These are phyloP conservation scores for Trichocladium antarcticum DNA, from an alignment of 495 filamentous ascomycete genomes.

Conservation along the genomic window DNA sequence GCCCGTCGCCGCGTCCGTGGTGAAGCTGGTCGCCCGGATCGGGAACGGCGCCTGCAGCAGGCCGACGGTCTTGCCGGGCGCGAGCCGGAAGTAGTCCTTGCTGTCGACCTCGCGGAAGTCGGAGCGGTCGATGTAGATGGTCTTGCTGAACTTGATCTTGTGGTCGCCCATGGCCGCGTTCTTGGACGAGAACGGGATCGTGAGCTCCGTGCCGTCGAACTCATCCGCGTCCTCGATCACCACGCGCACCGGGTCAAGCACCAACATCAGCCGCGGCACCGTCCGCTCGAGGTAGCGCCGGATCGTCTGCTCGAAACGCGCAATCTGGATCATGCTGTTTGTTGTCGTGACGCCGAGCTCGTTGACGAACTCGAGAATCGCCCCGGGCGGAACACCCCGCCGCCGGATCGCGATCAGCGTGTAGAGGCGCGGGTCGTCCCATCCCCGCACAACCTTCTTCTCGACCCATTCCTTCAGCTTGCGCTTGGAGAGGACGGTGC, in stretches of 20 bases:
- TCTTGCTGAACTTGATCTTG: constrained; percentile 67
- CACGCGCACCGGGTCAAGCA: constrained; percentile 70
- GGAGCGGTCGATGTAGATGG: constrained; percentile 80
- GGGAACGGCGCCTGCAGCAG: constrained; percentile 74
- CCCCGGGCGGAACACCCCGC: constrained; percentile 74
- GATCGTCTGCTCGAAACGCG: constrained; percentile 66
- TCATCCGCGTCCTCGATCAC: constrained; percentile 66
- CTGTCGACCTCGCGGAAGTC: constrained; percentile 84
- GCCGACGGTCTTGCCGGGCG: constrained; percentile 81
- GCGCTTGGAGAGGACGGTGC: constrained; percentile 75
- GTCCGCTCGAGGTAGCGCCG: constrained; percentile 72
- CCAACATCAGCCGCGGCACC: constrained; percentile 77
- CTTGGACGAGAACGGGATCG: constrained; percentile 65
- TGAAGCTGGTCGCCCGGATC: constrained; percentile 67
- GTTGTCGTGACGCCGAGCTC: constrained; percentile 79
- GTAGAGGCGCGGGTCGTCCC: constrained; percentile 84
- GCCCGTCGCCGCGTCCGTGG: constrained; percentile 57
- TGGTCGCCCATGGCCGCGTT: constrained; percentile 50
- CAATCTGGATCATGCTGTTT: constrained; percentile 58
- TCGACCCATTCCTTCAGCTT: constrained; percentile 68
- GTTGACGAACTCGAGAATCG: constrained; percentile 76
- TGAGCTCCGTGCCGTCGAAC: constrained; percentile 44
- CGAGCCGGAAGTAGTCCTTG: constrained; percentile 85
- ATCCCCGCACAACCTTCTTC: constrained; percentile 60
- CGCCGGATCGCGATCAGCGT: constrained; percentile 77